phyloP scores from a whole-genome alignment of 163 green algal species.

The Trebouxia gelatinosa region DNA sequence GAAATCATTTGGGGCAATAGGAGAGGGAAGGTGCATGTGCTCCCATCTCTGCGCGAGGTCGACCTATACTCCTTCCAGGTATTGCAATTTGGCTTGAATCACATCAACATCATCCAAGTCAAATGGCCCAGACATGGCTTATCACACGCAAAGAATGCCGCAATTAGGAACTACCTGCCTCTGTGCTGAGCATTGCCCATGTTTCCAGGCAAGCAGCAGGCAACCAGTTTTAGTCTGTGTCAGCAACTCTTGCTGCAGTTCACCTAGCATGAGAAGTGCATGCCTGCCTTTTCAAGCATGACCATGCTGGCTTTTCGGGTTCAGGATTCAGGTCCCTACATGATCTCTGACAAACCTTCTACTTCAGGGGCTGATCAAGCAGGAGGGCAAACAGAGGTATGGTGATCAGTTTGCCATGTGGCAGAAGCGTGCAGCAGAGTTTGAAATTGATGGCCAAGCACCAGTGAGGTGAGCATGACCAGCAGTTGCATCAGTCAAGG shows the following conservation, averaged over 20 bases:
- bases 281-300: background rate
- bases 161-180: too few species aligned
- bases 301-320: background rate
- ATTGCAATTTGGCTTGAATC: background rate
- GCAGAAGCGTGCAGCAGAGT: constrained; percentile 77
- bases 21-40: constrained; percentile 26
- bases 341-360: background rate
- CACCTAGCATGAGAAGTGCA: too few species aligned
- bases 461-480: constrained; percentile 77
- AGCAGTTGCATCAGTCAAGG: too few species aligned
- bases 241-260: too few species aligned
- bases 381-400: constrained; percentile 75
- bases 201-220: too few species aligned
- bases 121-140: too few species aligned
- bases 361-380: constrained; percentile 75
- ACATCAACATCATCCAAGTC: too few species aligned
- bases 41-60: constrained; percentile 85
- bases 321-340: background rate
- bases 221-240: too few species aligned
- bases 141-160: too few species aligned
- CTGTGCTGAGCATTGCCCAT: too few species aligned
- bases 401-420: constrained; percentile 76
- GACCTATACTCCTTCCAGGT: constrained; percentile 97
- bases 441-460: constrained; percentile 83
- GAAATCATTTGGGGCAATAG: constrained; percentile 76